Evolutionary conservation across 805 yeast species (phyloP).

Genomic region (Cyberlindnera euphorbiiphila): DNA sequence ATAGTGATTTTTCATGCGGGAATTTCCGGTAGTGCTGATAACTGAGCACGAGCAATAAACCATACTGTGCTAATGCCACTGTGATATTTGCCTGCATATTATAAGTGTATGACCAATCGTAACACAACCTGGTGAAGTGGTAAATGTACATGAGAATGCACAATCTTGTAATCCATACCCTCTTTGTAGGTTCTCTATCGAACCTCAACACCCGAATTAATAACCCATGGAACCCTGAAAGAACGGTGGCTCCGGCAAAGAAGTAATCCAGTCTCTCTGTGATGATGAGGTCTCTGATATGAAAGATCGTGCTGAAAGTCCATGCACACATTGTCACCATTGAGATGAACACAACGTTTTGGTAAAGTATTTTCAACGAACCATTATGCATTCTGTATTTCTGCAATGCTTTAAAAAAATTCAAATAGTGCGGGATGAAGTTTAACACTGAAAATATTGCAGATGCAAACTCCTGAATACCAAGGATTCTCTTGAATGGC

Average conservation of each 20-base stretch:
- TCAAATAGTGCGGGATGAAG: conserved; percentile 58
- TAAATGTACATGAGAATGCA: conserved; percentile 50
- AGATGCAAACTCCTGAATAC: conserved; percentile 81
- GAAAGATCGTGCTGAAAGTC: conserved; percentile 83
- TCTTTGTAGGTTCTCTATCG: conserved; percentile 38
- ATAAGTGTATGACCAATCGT: conserved; percentile 87
- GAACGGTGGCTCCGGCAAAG: conserved; percentile 86
- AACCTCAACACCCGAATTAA: conserved; percentile 56
- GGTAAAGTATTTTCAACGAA: conserved; percentile 18
- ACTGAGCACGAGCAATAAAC: conserved; percentile 32
- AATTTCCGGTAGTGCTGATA: conserved; percentile 28
- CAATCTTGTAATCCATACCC: conserved; percentile 35
- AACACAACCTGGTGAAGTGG: conserved; percentile 63
- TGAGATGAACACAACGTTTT: conserved; percentile 46
- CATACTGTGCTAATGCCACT: conserved; percentile 74
- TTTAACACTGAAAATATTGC: conserved; percentile 74
- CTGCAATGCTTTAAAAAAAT: conserved; percentile 33
- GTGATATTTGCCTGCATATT: conserved; percentile 87
- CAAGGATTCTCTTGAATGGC: conserved; percentile 82
- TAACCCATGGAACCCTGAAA: conserved; percentile 73
- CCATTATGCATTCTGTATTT: conserved; percentile 7
- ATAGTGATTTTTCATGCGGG: conserved; percentile 22
- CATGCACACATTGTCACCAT: conserved; percentile 79
- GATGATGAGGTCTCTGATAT: conserved; percentile 70
- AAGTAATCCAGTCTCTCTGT: conserved; percentile 90